Conservation (phyloP, 345 rosid genomes). For the Hirschfeldia incana region DNA sequence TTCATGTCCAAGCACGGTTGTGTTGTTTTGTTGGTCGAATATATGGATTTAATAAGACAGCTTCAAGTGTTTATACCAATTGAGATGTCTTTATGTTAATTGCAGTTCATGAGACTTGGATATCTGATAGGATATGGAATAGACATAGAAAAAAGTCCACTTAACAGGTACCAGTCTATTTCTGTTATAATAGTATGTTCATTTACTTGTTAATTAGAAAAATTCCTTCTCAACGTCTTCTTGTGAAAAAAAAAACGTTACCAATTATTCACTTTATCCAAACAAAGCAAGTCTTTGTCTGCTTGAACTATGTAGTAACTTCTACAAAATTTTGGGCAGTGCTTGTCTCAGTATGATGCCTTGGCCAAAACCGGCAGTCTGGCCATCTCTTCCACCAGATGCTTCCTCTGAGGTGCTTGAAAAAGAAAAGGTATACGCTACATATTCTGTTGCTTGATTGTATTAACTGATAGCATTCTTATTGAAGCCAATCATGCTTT, state of each 20-base stretch:
- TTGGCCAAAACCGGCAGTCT: constrained; percentile 95
- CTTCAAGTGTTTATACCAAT: constrained; percentile 13
- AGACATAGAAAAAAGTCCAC: constrained; percentile 90
- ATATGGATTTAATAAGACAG: background rate
- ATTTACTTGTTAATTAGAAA: constrained; percentile 2
- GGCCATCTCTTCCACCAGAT: constrained; percentile 90
- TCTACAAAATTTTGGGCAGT: constrained; percentile 52
- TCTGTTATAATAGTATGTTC: constrained; percentile 1
- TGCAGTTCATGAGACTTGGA: constrained; percentile 96
- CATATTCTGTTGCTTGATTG: constrained; percentile 19
- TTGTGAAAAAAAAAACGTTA: no score
- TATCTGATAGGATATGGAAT: constrained; percentile 88
- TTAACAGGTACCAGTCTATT: constrained; percentile 65
- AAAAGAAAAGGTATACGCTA: constrained; percentile 86
- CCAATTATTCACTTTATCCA: constrained; percentile 1
- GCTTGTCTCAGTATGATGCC: constrained; percentile 98
- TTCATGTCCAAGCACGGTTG: constrained; percentile 1
- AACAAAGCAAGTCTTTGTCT: constrained; percentile 9
- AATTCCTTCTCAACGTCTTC: background rate
- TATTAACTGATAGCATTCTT: constrained; percentile 18
- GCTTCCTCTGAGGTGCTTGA: constrained; percentile 80
- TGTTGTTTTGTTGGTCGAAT: constrained; percentile 14
- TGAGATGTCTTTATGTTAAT: constrained; percentile 38
- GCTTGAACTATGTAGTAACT: constrained; percentile 7
- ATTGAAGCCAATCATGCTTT: constrained; percentile 5